Conservation (phyloP, 768 basidiomycete species). For the Polyporus arcularius region DNA sequence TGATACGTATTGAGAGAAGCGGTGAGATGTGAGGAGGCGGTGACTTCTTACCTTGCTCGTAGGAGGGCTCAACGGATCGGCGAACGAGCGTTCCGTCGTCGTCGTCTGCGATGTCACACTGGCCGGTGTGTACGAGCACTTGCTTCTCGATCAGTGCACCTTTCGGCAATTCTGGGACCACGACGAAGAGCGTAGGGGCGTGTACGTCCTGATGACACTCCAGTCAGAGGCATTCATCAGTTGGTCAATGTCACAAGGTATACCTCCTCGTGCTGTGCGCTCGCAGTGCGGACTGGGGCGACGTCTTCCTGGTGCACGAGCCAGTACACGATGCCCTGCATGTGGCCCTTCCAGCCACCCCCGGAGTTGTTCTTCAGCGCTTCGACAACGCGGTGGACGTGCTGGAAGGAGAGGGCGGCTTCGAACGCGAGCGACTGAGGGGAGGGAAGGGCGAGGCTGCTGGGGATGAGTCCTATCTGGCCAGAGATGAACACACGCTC, state of each 20-base stretch:
- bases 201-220: conserved; percentile 17
- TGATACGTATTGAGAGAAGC: neutral
- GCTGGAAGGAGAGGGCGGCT: conserved; percentile 76
- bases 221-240: neutral
- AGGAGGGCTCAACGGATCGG: conserved; percentile 38
- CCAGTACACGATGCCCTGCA: conserved; percentile 75
- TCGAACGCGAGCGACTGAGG: conserved; percentile 61
- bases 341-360: conserved; percentile 61
- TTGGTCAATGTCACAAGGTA: neutral
- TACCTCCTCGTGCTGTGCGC: conserved; percentile 31
- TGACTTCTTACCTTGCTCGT: conserved; percentile 40
- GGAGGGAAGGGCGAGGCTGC: conserved; percentile 65
- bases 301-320: conserved; percentile 46
- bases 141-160: conserved; percentile 77
- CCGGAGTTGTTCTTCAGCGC: conserved; percentile 58
- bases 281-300: conserved; percentile 41
- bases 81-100: conserved; percentile 48
- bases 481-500: conserved; percentile 88
- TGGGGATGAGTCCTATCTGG: conserved; percentile 89
- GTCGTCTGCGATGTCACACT: conserved; percentile 46
- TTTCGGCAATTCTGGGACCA: conserved; percentile 68
- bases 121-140: conserved; percentile 68
- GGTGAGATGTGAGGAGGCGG: neutral
- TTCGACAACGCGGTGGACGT: conserved; percentile 66
- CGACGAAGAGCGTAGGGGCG: conserved; percentile 56